phyloP scores from a whole-genome alignment of 345 rosid genomes.

The Psidium friedrichsthalianum region DNA sequence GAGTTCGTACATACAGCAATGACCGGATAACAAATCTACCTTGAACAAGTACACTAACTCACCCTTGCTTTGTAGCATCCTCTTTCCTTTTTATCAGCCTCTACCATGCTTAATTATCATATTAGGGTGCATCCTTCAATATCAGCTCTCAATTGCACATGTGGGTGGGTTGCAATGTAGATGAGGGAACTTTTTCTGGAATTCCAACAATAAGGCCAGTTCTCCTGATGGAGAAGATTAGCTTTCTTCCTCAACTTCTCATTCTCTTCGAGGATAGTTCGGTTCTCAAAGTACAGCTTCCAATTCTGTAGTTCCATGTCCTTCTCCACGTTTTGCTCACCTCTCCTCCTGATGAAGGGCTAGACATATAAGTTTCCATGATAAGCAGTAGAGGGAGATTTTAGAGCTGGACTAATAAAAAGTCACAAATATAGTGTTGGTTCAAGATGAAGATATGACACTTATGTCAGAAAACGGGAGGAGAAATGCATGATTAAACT shows the following conservation, averaged over 20 bases:
- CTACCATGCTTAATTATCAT: not conserved
- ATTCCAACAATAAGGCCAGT: conserved; percentile 33
- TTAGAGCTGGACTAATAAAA: not conserved
- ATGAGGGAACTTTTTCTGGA: conserved; percentile 30
- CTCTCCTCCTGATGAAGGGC: conserved; percentile 5
- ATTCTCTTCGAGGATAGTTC: conserved; percentile 49
- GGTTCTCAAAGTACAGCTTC: conserved; percentile 54
- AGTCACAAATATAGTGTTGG: not conserved
- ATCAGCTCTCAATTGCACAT: not conserved
- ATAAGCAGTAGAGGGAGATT: not conserved
- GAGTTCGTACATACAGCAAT: not conserved
- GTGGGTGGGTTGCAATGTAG: conserved; percentile 13
- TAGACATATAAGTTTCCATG: not conserved
- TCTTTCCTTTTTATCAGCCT: not conserved
- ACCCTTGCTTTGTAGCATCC: not conserved
- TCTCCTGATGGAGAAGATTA: conserved; percentile 42
- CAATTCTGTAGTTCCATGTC: conserved; percentile 45
- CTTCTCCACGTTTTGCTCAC: conserved; percentile 11
- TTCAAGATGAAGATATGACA: not conserved
- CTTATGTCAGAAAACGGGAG: not conserved
- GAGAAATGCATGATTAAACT: not conserved
- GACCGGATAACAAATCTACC: not conserved
- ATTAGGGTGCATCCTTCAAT: not conserved
- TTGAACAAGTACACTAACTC: not conserved
- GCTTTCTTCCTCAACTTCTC: conserved; percentile 50